A percentile compares a stretch with the other conserved stretches of the same genome.
phyloP scores from a whole-genome alignment of 139 green algal species.

The Chlamydomonas schloesseri region DNA sequence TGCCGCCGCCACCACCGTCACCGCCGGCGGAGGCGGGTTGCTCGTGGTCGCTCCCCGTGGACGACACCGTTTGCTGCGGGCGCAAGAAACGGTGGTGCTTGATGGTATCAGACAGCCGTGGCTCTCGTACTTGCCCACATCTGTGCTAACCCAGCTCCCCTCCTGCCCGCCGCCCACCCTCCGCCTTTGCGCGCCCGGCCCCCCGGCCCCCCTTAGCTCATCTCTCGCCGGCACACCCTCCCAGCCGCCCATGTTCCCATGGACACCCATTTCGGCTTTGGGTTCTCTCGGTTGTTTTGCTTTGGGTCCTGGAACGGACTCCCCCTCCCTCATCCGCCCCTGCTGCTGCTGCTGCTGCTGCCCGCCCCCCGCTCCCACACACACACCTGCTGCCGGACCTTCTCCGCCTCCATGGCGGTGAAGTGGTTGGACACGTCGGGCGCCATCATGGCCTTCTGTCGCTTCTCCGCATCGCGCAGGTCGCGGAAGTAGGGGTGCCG shows the following conservation, averaged over 20 bases:
- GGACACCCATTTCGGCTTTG: too few relatives aligned
- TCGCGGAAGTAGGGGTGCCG: conserved; percentile 83
- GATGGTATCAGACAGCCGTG: too few relatives aligned
- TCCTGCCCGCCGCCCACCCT: too few relatives aligned
- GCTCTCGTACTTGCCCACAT: too few relatives aligned
- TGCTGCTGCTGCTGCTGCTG: background rate
- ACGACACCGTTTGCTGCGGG: conserved; percentile 36
- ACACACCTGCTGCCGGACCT: conserved; percentile 21
- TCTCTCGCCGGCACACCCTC: too few relatives aligned
- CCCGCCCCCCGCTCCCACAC: background rate
- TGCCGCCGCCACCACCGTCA: background rate
- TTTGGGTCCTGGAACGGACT: too few relatives aligned
- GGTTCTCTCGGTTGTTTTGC: too few relatives aligned
- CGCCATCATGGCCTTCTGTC: conserved; percentile 60
- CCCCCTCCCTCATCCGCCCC: too few relatives aligned
- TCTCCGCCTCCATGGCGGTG: conserved; percentile 26
- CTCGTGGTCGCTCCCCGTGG: conserved; percentile 47
- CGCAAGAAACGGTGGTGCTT: background rate
- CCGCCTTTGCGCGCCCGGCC: too few relatives aligned
- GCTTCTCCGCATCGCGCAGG: conserved; percentile 77
- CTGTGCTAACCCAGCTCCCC: too few relatives aligned
- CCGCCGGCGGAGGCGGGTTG: background rate
- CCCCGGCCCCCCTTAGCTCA: too few relatives aligned
- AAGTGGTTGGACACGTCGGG: conserved; percentile 49
- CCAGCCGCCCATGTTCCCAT: too few relatives aligned